Evolutionary conservation across 192 early-diverging fungal genomes (phyloP).

Genomic region (Diversispora eburnea): DNA sequence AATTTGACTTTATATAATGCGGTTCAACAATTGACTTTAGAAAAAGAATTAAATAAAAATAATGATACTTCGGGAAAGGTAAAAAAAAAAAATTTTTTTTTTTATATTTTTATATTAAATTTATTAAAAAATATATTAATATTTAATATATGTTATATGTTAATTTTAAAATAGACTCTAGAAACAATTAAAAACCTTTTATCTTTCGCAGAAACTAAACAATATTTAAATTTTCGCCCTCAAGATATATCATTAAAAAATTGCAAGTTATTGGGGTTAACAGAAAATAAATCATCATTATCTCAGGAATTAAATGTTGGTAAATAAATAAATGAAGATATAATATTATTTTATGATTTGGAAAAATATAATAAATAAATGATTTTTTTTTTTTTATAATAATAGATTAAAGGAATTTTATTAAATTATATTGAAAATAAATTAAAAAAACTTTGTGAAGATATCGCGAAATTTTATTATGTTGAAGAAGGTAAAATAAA

Average conservation of each 20-base stretch:
- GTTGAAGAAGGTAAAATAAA: no score
- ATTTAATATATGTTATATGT: neutral
- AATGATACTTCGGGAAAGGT: neutral
- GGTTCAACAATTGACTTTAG: neutral
- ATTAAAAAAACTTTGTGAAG: no score
- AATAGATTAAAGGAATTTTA: no score
- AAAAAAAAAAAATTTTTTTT: neutral
- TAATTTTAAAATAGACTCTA: neutral
- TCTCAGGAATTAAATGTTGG: no score
- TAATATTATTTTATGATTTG: no score
- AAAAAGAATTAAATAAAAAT: neutral
- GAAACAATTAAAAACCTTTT: neutral
- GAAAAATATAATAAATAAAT: no score
- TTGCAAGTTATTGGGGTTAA: slow-evolving; percentile 14
- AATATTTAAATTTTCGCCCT: slow-evolving; percentile 20
- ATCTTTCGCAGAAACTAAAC: slow-evolving; percentile 17
- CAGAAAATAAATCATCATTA: neutral
- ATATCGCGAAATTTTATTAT: no score
- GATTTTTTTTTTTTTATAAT: no score
- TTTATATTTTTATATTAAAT: no score
- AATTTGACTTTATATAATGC: slow-evolving; percentile 18
- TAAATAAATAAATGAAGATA: no score
- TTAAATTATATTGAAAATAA: no score
- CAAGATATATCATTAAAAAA: slow-evolving; percentile 1
- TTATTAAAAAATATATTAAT: neutral